Evolutionary conservation across 2,329 filamentous ascomycete genomes (phyloP), one percentile per base, ranked within the genome.

Genomic region (Ambrosiella cleistominuta): DNA sequence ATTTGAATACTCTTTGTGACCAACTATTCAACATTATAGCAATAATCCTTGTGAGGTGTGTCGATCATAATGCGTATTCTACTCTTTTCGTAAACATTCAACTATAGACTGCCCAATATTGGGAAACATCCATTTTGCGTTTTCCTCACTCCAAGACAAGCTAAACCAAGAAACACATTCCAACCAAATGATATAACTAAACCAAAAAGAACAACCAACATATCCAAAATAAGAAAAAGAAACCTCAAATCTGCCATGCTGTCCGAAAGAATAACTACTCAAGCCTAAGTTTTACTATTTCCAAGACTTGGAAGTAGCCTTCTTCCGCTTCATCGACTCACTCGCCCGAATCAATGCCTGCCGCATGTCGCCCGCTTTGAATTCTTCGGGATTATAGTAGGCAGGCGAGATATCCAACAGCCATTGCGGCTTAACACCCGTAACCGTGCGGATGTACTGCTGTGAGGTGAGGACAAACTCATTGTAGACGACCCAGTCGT

Each of bases 381-480:
- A 96, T 0, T 78, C 78, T 1, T 82, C 77, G 9, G 96, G 70
- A 66, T 98, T 88, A 70, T 95, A 98, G 72, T 98, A 98, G 15
- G 78, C 81, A 1, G 90, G 90, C 3, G 93, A 89, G 63, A 97
- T 95, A 70, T 98, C 93, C 70, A 97, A 68, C 62, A 98, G 74
- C 93, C 93, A 98, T 70, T 98, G 93, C 0, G 91, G 87, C 68
- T 87, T 86, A 58, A 98, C 85, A 37, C 86, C 83, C 11, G 90
- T 97, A 53, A 96, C 88, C 0, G 88, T 96, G 59, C 94, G 81
- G 65, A 98, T 91, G 70, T 96, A 98, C 73, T 97, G 95, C 79
- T 98, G 96, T 57, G 86, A 93, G 0, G 93, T 98, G 58, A 98
- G 80, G 11, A 98, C 93, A 67, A 97, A 98, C 68, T 98, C 94